These are phyloP conservation scores for Trichoderma cornu-damae DNA, from an alignment of 2,329 filamentous ascomycete genomes.

Conservation along the genomic window DNA sequence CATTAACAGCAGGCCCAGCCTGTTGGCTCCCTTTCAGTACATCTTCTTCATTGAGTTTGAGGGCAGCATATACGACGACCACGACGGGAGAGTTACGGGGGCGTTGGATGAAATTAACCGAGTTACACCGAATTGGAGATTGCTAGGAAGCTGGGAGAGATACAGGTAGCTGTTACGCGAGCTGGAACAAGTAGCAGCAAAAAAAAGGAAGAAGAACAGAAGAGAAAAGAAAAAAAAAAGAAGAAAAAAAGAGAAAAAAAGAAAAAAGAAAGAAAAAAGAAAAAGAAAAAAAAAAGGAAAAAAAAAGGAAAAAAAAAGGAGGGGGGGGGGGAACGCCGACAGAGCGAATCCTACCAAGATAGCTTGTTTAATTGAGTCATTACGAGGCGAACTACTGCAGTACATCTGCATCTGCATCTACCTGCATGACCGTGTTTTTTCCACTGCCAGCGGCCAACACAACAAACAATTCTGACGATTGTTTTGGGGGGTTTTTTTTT, in stretches of 20 bases:
- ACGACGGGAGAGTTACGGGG: constrained; percentile 52
- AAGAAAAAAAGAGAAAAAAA: background rate
- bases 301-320: too few species aligned
- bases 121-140: constrained; percentile 59
- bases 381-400: constrained; percentile 1
- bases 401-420: too few species aligned
- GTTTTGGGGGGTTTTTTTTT: background rate
- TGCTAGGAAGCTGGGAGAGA: constrained; percentile 63
- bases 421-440: too few species aligned
- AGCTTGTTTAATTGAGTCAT: background rate
- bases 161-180: constrained; percentile 25
- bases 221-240: background rate
- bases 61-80: constrained; percentile 50
- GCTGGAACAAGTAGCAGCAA: background rate
- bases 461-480: too few species aligned
- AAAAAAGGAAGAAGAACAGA: background rate
- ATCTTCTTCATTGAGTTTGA: constrained; percentile 92
- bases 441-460: background rate
- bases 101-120: constrained; percentile 55
- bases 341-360: background rate
- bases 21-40: constrained; percentile 75
- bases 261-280: too few species aligned
- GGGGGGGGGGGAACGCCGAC: too few species aligned
- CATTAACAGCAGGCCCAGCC: constrained; percentile 81
- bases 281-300: too few species aligned